Evolutionary conservation across 306 rosid species (phyloP).

Genomic region (Canavalia ensiformis): DNA sequence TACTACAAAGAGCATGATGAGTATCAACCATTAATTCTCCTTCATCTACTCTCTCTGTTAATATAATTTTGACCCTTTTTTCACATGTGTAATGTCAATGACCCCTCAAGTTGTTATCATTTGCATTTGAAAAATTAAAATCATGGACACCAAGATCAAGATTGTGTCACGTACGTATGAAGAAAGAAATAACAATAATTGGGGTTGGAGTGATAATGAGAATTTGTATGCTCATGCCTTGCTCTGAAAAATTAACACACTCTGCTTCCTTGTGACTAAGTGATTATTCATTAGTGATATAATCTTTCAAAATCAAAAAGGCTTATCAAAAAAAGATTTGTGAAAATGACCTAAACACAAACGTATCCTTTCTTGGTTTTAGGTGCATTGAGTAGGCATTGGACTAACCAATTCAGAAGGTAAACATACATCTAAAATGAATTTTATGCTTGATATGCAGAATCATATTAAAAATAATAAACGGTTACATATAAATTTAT

Average conservation of each 20-base stretch:
- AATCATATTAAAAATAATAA: too few species aligned
- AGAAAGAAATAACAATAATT: not conserved
- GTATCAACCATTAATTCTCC: slow-evolving; percentile 26
- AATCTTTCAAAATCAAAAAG: not conserved
- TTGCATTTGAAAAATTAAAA: not conserved
- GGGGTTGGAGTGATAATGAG: not conserved
- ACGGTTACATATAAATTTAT: too few species aligned
- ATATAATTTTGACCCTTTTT: not conserved
- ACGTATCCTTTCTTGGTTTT: not conserved
- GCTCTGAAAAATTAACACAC: not conserved
- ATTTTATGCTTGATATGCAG: not conserved
- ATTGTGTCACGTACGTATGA: not conserved
- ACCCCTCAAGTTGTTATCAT: not conserved
- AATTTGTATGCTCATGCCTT: not conserved
- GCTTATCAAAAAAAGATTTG: not conserved
- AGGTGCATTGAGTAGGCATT: not conserved
- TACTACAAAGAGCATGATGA: slow-evolving; percentile 28
- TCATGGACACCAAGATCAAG: not conserved
- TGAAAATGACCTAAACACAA: not conserved
- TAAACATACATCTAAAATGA: not conserved
- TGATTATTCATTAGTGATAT: not conserved
- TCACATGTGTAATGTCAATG: not conserved
- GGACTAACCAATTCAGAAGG: not conserved
- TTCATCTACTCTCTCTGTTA: slow-evolving; percentile 9
- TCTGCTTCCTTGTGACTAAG: not conserved